phyloP scores from a whole-genome alignment of 306 rosid species.

The Ormosia semicastrata region DNA sequence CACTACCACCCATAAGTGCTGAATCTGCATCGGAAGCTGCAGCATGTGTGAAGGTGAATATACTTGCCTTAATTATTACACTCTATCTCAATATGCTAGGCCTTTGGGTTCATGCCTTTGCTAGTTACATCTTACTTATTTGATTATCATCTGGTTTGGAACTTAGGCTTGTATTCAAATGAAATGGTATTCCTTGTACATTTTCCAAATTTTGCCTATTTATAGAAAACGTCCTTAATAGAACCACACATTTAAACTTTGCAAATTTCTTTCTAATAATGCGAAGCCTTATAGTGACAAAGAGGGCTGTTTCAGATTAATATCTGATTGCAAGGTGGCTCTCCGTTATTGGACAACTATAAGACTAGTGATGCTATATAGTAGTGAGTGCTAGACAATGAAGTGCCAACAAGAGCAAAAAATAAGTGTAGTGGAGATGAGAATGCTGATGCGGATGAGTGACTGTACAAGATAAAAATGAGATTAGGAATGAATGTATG shows the following conservation, averaged over 20 bases:
- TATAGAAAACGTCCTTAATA: background rate
- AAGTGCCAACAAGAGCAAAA: background rate
- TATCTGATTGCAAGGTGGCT: constrained; percentile 3
- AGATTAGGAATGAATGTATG: background rate
- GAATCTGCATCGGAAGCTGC: constrained; percentile 72
- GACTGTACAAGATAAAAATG: background rate
- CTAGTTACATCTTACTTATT: constrained; percentile 14
- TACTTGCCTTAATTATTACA: constrained; percentile 1
- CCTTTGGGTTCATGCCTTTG: background rate
- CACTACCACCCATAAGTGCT: constrained; percentile 47
- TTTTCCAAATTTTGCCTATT: background rate
- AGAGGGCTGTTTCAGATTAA: background rate
- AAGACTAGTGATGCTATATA: background rate
- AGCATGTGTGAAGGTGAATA: constrained; percentile 80
- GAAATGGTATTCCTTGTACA: background rate
- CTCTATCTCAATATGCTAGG: background rate
- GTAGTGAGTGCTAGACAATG: background rate
- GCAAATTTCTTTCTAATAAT: background rate
- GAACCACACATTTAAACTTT: constrained; percentile 6
- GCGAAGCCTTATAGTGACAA: background rate
- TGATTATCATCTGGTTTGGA: background rate
- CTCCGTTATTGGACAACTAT: background rate
- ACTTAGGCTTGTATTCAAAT: constrained; percentile 12
- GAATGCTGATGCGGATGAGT: background rate
- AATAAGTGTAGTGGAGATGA: background rate